Base-by-base conservation (phyloP, 2,329 filamentous ascomycete genomes). In the Fusarium sp. region DNA sequence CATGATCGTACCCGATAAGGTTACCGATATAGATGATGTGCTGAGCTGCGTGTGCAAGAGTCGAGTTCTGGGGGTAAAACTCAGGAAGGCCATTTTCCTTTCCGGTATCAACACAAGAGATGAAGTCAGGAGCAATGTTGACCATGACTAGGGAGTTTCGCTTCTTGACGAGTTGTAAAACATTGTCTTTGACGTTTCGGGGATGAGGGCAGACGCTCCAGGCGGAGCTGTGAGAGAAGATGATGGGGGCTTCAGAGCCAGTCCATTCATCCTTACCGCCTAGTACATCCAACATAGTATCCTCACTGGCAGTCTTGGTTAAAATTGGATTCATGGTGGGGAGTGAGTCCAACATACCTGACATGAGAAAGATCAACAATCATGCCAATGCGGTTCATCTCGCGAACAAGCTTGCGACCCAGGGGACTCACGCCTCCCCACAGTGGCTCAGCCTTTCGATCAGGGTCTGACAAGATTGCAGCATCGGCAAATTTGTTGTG, bases 301-400 rank as follows among this genome's bases (percentile, higher is more conserved):
- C 92, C 62, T 89, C 88, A 75, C 92, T 84, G n/a, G 22, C 22
- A 35, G 46, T 18, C 8, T 17, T 50, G 22, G 27, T 76, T 46
- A 74, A 41, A 25, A 35, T 15, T 22, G 22, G 3, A 6, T 17
- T 36, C 20, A 11, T 22, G 7, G 17, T 4, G 12, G 29, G n/a
- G 22, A 31, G 12, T n/a, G 8, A 27, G 5, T 35, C 35, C 11
- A 33, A 65, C 58, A 44, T 62, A 82, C 82, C 82, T 89, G 8
- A 85, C 85, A 80, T 98, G 95, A 11, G 93, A 88, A 39, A 98
- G 86, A 79, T 98, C 95, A 44, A 98, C 93, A n/a, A 98, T 90
- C 91, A 98, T 94, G 31, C 95, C 95, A 4, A 98, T 85, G 6
- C 95, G 89, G 80, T 98, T 98, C 95, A 98, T 98, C 84, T 98